Evolutionary conservation across 129 eudicot genomes (phyloP), one percentile per base, ranked within the genome.

Genomic region (Solidago caesia): DNA sequence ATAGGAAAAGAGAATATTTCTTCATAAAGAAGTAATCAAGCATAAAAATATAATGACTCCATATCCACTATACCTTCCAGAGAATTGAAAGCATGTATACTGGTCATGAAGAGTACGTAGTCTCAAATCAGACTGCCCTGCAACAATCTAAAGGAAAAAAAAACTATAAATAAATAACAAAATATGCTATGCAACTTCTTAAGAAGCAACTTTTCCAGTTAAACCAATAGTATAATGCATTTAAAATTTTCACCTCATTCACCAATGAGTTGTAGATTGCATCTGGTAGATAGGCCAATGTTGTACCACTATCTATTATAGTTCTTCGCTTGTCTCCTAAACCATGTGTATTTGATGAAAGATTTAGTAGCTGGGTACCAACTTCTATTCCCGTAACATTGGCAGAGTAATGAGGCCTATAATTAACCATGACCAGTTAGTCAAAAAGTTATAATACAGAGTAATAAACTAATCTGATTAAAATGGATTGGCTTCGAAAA

Each of bases 221-320:
- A 26, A 68, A 79, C 33, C 61, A 45, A 33, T 11, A 8, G 49
- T 41, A 75, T 62, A 57, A 16, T 68, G 15, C 48, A 69, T 13
- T 46, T 52, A 51, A 69, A 27, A 68, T 21, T 49, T 29, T 49
- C 75, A 89, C 97, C 97, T 83, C 78, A 52, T 75, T 76, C 51
- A 92, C 83, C 69, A 92, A 68, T 48, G 89, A 88, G 15, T 80
- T 81, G 74, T 92, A 92, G 71, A 92, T 87, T 29, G 81, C 78
- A 49, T 92, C 87, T 0, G 98, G 98, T 55, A 92, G 90, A 84
- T 92, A 92, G 63, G 98, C 98, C 84, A 92, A 70, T 10, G 98
- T 92, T 56, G 98, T 89, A 39, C 98, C 98, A 77, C 93, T 87
- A 58, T 92, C 98, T 77, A 92, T 89, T 76, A 89, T 84, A 44